Evolutionary conservation across 495 filamentous ascomycete genomes (phyloP), one percentile per base, ranked within the genome.

Genomic region (Hypoxylon trugodes): DNA sequence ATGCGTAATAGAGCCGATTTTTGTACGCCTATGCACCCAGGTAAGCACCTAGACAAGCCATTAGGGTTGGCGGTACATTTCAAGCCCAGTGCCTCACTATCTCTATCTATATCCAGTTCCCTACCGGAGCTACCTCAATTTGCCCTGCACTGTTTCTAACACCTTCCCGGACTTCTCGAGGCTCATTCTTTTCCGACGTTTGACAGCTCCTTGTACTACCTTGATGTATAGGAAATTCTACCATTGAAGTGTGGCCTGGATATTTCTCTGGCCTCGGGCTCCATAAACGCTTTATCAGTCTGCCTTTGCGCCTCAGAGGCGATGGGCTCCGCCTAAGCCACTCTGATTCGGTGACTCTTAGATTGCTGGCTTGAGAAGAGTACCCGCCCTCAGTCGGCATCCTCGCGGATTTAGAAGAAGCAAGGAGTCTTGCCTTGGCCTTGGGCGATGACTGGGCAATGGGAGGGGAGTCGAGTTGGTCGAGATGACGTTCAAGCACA

Each of bases 251-350:
- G 10, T 36, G 52, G 2, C 35, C 47, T 1, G 43, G 3, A 19
- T 4, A 42, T n/a, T 55, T 63, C 10, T 37, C 51, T 1, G 47
- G 65, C 19, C 54, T 47, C 2, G 69, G 63, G n/a, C 62, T 70
- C 62, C 69, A 66, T 7, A 68, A 15, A 19, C 54, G 48, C 7
- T 47, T 33, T 1, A 45, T 30, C 22, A 37, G 19, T 5, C 50
- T 49, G 19, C 54, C 46, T 15, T 40, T 59, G 32, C 38, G 56
- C 2, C 50, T 49, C 13, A 52, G 28, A 10, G 75, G 73, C 10
- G 75, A 76, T 1, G 75, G 77, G 15, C 72, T 74, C 19, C 70
- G 72, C 24, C 71, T 65, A 60, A 79, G 69, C 77, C 76, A 80
- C 47, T 79, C 74, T 7, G 73, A 50, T 47, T 79, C 77, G 2